Evolutionary conservation across 2,329 filamentous ascomycete species (phyloP), one percentile per base, ranked within the genome.

Genomic region (Aspergillus nomiae): DNA sequence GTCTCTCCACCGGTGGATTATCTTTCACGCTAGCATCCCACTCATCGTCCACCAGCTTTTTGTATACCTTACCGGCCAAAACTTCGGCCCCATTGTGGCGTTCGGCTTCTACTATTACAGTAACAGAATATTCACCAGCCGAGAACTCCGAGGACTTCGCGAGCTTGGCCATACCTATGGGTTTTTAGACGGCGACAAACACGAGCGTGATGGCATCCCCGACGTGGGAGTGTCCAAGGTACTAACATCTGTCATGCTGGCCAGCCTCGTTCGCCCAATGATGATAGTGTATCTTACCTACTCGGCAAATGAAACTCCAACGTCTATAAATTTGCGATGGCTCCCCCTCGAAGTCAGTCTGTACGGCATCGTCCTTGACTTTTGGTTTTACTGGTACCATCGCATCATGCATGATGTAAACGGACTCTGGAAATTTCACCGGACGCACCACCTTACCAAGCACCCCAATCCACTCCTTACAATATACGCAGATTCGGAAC

Each of bases 361-460:
- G 4, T 61, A 61, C 28, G 54, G 59, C 1, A 58, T 61, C 26
- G 45, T 57, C 21, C 38, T 57, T 12, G 55, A 57, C 19, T 57
- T 57, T 21, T 57, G 55, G 36, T 57, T 48, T 32, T 61, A 61
- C 38, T 61, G 74, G 71, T 80, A 79, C 63, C 77, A 79, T 60
- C 74, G 78, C 11, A 58, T 69, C 7, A 79, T 78, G 74, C 78
- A 81, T 62, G 77, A 80, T 61, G 53, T 77, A 21, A 67, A 72
- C 36, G 65, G 58, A 1, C 68, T 81, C 8, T 81, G 78, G 78
- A 71, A 77, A 48, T 79, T 73, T 60, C 79, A 81, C 68, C 75
- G 78, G 38, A 80, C 77, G 0, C 79, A 81, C 55, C 79, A 81
- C 64, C 67, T 81, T 19, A 80, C 77, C 53, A 80, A 80, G 64